Evolutionary conservation across 352 stramenopile genomes (phyloP), one percentile per base, ranked within the genome.

Genomic region (Elongisporangium undulatum): DNA sequence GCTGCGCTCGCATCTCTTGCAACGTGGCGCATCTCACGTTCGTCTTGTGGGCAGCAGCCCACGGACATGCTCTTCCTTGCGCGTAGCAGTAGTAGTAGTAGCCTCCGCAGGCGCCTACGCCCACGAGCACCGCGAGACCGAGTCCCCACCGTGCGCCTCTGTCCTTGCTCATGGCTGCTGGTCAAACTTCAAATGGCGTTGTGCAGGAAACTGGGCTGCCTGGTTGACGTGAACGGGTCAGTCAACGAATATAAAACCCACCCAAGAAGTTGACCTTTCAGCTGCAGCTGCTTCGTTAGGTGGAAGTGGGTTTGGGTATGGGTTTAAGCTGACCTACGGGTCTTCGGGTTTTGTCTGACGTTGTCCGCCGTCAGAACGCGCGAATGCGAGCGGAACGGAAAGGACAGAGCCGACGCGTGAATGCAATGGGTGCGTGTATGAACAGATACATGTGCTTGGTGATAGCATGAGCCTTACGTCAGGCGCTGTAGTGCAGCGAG

Each of bases 41-140:
- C 51, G 24, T n/a, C 21, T 49, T 49, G 6, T 21, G 29, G 5
- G 5, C 9, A 15, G 29, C 9, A 41, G 29, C 5, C 29, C 29
- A 15, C 9, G 38, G 62, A 8, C 45, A 34, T 5, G 13, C 38
- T 45, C 9, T 12, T 17, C 56, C 51, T 22, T 52, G 57, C 20
- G 45, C 56, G 12, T 19, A 61, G 34, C 51, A 66, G 57, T 55
- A 68, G 34, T 68, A 73, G 26, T 61, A 72, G 51, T 61, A 63
- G 26, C 67, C 67, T 9, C 64, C 58, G 1, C 60, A 55, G 53
- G 76, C 24, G n/a, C 45, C 55, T 4, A 58, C 58, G 51, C 64
- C 62, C 20, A 72, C 56, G 4, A 51, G 16, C 29, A 53, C 50
- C 19, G 39, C 60, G 20, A 76, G 16, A 26, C 62, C 53, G 39